phyloP scores from a whole-genome alignment of 768 basidiomycete genomes.

The Auriscalpium vulgare region DNA sequence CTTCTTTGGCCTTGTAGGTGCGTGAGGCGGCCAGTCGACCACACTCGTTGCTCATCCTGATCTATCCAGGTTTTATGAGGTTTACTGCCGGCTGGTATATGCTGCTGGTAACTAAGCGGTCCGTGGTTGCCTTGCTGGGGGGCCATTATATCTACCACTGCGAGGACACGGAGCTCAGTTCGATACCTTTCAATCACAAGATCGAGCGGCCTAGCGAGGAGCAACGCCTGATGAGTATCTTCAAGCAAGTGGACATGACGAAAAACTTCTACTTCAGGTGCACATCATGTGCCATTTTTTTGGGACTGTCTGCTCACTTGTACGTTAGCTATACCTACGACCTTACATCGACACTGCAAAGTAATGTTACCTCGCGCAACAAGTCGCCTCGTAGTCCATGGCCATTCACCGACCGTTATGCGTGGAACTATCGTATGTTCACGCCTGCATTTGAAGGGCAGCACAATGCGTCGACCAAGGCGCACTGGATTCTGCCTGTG shows the following conservation, averaged over 20 bases:
- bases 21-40: slow-evolving; percentile 9
- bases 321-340: slow-evolving; percentile 84
- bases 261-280: slow-evolving; percentile 99
- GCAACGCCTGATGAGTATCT: slow-evolving; percentile 78
- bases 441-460: slow-evolving; percentile 51
- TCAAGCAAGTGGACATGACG: slow-evolving; percentile 96
- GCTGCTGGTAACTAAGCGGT: slow-evolving; percentile 82
- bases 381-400: slow-evolving; percentile 37
- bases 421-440: slow-evolving; percentile 93
- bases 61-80: slow-evolving; percentile 67
- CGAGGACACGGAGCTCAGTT: slow-evolving; percentile 81
- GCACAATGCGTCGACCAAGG: slow-evolving; percentile 34
- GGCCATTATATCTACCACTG: slow-evolving; percentile 97
- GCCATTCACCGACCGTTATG: slow-evolving; percentile 81
- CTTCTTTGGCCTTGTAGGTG: slow-evolving; percentile 81
- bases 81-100: slow-evolving; percentile 98
- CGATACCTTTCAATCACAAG: slow-evolving; percentile 72
- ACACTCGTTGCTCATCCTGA: neutral
- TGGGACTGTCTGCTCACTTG: neutral
- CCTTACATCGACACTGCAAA: slow-evolving; percentile 90
- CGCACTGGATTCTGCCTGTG: slow-evolving; percentile 84
- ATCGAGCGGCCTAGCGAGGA: slow-evolving; percentile 86
- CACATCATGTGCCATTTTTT: neutral
- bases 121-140: slow-evolving; percentile 87
- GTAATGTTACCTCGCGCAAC: slow-evolving; percentile 66